Evolutionary conservation across 306 rosid species (phyloP).

Genomic region (Medicago ruthenica): DNA sequence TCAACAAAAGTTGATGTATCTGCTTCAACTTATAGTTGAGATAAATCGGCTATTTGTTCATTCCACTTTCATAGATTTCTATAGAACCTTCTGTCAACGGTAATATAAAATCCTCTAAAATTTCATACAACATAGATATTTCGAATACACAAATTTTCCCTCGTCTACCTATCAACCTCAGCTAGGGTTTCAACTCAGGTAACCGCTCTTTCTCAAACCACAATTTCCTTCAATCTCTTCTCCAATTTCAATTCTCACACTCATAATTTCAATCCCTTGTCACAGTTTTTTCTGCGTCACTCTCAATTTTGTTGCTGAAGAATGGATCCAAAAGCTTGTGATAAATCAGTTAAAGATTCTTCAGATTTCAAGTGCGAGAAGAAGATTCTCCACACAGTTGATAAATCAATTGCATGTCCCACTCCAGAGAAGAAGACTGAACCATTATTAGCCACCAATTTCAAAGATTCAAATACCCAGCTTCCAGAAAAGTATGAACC

Average conservation of each 20-base stretch:
- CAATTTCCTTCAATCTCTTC: slow-evolving; percentile 6
- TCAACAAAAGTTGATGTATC: too few relatives aligned
- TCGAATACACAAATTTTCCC: background rate
- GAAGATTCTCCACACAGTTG: slow-evolving; percentile 39
- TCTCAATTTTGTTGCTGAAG: slow-evolving; percentile 22
- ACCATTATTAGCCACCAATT: slow-evolving; percentile 40
- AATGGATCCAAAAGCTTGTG: slow-evolving; percentile 48
- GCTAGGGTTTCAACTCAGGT: slow-evolving; percentile 4
- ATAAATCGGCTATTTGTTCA: too few relatives aligned
- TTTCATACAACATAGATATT: background rate
- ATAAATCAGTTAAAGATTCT: slow-evolving; percentile 25
- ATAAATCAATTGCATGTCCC: slow-evolving; percentile 50
- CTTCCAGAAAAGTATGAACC: slow-evolving; percentile 58
- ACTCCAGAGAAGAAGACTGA: slow-evolving; percentile 66
- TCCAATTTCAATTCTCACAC: slow-evolving; percentile 4
- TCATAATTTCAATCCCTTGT: background rate
- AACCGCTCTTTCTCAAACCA: slow-evolving; percentile 1
- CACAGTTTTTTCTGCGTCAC: slow-evolving; percentile 18
- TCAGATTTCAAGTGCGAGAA: slow-evolving; percentile 23
- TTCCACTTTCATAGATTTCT: too few relatives aligned
- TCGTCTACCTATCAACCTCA: background rate
- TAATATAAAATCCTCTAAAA: too few relatives aligned
- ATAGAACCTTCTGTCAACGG: too few relatives aligned
- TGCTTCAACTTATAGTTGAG: too few relatives aligned
- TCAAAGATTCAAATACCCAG: slow-evolving; percentile 34